Conservation (phyloP, 306 rosid species). For the Prunus armeniaca region DNA sequence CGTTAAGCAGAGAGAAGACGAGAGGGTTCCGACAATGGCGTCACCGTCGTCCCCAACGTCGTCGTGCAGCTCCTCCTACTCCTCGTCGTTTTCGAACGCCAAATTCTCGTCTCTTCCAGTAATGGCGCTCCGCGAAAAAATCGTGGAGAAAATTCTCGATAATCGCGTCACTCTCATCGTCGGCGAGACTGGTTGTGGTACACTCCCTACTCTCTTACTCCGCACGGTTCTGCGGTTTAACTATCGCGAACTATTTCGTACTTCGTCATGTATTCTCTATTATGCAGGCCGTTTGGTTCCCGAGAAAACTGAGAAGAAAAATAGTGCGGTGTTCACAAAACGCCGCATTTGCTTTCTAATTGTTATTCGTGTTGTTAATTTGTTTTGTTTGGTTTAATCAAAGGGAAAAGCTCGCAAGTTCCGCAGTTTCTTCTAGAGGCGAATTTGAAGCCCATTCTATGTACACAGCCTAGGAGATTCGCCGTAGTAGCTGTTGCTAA, state of each 20-base stretch:
- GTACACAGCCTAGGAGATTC: conserved; percentile 91
- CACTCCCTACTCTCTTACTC: background rate
- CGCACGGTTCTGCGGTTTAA: background rate
- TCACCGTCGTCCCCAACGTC: conserved; percentile 38
- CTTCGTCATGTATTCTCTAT: background rate
- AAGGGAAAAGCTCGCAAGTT: conserved; percentile 92
- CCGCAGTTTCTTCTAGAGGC: conserved; percentile 89
- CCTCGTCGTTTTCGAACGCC: conserved; percentile 25
- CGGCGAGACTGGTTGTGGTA: conserved; percentile 93
- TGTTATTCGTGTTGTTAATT: conserved; percentile 6
- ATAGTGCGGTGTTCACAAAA: background rate
- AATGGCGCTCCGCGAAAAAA: conserved; percentile 52
- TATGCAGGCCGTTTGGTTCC: background rate
- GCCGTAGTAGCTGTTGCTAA: conserved; percentile 88
- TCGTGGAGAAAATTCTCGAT: conserved; percentile 65
- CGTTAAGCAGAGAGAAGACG: background rate
- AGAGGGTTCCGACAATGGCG: conserved; percentile 43
- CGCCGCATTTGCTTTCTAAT: background rate
- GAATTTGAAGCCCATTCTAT: conserved; percentile 67
- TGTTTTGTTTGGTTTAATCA: conserved; percentile 14
- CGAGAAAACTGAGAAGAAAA: background rate
- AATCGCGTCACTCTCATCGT: conserved; percentile 90
- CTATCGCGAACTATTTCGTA: background rate
- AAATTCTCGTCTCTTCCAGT: conserved; percentile 63
- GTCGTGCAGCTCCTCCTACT: conserved; percentile 25